Base-by-base conservation (phyloP, 768 basidiomycete genomes). In the Leccinum boreale region DNA sequence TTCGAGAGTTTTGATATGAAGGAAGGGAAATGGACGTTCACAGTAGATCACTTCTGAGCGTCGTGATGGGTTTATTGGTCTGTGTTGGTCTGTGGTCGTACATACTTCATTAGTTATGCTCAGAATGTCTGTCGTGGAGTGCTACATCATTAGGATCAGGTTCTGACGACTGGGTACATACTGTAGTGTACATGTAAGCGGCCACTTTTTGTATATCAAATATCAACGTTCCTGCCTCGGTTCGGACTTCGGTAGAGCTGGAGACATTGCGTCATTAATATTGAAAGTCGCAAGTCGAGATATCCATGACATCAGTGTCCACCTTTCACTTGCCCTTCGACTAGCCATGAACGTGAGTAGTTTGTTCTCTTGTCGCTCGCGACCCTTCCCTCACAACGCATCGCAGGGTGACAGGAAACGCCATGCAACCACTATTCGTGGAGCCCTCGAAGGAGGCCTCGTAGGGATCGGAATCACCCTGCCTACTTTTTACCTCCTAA, bases 11-110 rank as follows among this genome's bases (percentile, higher is more conserved):
- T 90, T 71, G 88, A 94, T 57, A 79, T 85, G 54, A 78, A 78
- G 64, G 85, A 86, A 65, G 97, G 97, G 52, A 87, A 83, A 73
- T 98, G 96, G 96, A 89, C 85, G 51, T 98, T 99, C 75, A 85
- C 80, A 29, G 97, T 98, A 60, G 87, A 94, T 69, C 93, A 96
- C 76, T 99, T 98, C 78, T 92, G 74, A 81, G 57, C 28, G 28
- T n/a, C 54, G 26, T 49, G 28, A 35, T 52, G 57, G 42, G 36
- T 56, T 55, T 10, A 21, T 56, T 8, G 10, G 28, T 54, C 48
- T 47, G 42, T n/a, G 28, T 50, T 50, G 35, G 14, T 39, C 36
- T 42, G n/a, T 19, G 15, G 39, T 19, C 5, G n/a, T 19, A 42
- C n/a, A 11, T 42, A 42, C 39, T 19, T 42, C 39, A 11, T 42